Conservation (phyloP, 768 basidiomycete genomes). For the Lenzites betulinus region DNA sequence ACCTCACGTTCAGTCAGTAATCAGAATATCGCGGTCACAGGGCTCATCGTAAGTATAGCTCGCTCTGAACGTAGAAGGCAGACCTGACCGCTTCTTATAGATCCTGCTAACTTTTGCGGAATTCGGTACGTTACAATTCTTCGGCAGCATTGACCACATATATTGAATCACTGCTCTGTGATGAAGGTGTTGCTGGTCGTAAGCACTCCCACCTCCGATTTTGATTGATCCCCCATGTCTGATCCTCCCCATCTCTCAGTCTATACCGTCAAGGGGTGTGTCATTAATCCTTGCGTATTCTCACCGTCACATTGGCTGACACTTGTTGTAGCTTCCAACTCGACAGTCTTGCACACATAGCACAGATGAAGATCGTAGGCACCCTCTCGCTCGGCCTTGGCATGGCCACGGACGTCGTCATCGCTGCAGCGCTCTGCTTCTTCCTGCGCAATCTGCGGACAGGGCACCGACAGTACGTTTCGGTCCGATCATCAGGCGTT, state of each 20-base stretch:
- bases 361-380: conserved; percentile 49
- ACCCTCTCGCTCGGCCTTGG: conserved; percentile 51
- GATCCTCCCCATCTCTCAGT: conserved; percentile 23
- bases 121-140: conserved; percentile 39
- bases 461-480: conserved; percentile 42
- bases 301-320: background rate
- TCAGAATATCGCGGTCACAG: conserved; percentile 48
- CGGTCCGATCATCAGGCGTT: background rate
- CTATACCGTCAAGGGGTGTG: conserved; percentile 49
- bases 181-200: conserved; percentile 43
- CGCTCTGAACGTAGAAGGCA: background rate
- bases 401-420: conserved; percentile 51
- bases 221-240: background rate
- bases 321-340: conserved; percentile 16
- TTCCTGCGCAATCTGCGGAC: conserved; percentile 58
- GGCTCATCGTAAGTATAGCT: conserved; percentile 43
- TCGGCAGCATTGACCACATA: conserved; percentile 13
- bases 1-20: conserved; percentile 50
- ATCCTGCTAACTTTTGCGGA: conserved; percentile 50
- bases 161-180: background rate
- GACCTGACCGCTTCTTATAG: conserved; percentile 32
- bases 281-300: background rate
- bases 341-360: conserved; percentile 44
- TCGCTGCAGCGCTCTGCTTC: conserved; percentile 52
- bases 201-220: background rate